phyloP scores from a whole-genome alignment of 305 asterid genomes.

The Solanum hybrid region DNA sequence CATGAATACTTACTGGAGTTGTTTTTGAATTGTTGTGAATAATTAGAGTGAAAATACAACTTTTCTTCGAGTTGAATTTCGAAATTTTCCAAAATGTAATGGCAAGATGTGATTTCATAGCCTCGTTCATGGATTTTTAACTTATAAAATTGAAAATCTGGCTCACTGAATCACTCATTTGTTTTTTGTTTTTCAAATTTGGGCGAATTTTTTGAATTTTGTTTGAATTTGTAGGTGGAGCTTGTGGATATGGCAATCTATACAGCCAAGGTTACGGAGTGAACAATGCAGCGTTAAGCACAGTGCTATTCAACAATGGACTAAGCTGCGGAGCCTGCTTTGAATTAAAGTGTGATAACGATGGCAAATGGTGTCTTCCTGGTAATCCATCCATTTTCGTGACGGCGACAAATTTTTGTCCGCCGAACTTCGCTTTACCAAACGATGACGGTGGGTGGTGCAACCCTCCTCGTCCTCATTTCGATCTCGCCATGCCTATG shows the following conservation, averaged over 20 bases:
- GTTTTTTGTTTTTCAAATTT: not conserved
- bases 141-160: not conserved
- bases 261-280: slow-evolving; percentile 68
- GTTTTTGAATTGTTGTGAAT: not conserved
- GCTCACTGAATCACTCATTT: not conserved
- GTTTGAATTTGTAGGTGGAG: slow-evolving; percentile 35
- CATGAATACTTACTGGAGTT: not conserved
- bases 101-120: not conserved
- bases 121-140: not conserved
- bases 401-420: slow-evolving; percentile 78
- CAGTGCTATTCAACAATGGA: slow-evolving; percentile 53
- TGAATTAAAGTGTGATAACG: slow-evolving; percentile 48
- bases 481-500: slow-evolving; percentile 86
- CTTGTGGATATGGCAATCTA: slow-evolving; percentile 59
- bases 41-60: not conserved
- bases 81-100: not conserved
- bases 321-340: slow-evolving; percentile 58
- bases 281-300: slow-evolving; percentile 53
- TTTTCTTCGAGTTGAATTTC: not conserved
- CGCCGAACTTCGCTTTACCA: slow-evolving; percentile 63
- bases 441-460: slow-evolving; percentile 83
- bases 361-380: slow-evolving; percentile 49
- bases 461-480: slow-evolving; percentile 70
- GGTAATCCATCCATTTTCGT: slow-evolving; percentile 58
- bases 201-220: not conserved